Evolutionary conservation across 2,329 filamentous ascomycete genomes (phyloP), one percentile per base, ranked within the genome.

Genomic region (Ilyonectria destructans): DNA sequence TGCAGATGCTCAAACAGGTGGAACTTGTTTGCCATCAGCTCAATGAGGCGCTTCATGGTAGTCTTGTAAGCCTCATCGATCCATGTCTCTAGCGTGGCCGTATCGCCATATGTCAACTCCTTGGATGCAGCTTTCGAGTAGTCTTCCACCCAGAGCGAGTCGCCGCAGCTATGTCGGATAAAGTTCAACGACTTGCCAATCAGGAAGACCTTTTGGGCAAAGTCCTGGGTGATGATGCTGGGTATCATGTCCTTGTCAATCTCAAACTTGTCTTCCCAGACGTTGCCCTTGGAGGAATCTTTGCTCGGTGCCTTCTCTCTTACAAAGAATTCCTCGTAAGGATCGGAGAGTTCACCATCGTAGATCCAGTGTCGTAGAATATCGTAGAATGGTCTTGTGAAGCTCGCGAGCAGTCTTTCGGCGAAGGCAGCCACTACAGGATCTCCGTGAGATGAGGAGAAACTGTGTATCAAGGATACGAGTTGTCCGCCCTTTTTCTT

Each of bases 131-230:
- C 92, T 78, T 97, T 97, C 31, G 95, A 97, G 82, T 99, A 98
- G 35, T 91, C 91, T 77, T 98, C 95, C 2, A 99, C 96, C 96
- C 96, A 99, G 35, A 92, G 90, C 26, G 95, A 94, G 79, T 99
- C 97, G 9, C 92, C 92, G 79, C 96, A 99, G 73, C 95, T 96
- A 81, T 98, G 95, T 26, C 96, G 92, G 79, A 99, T 98, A 81
- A 99, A 99, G 81, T 99, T 99, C 62, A 99, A 87, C 4, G 95
- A 97, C 81, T 99, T 99, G 64, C 96, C 96, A 74, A 99, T 99
- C 8, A 99, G 84, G 76, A 98, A 98, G 6, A 99, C 94, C 78
- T 98, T 98, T 74, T 96, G 94, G 0, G 96, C 95, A 82, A 99
- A 98, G 69, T 97, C 95, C 51, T 92, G 88, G 0, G 94, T 97